Percentiles rank a stretch among this genome's conserved stretches.
Evolutionary conservation across 2,329 filamentous ascomycete species (phyloP).

Genomic region (Penicillium corylophilum): DNA sequence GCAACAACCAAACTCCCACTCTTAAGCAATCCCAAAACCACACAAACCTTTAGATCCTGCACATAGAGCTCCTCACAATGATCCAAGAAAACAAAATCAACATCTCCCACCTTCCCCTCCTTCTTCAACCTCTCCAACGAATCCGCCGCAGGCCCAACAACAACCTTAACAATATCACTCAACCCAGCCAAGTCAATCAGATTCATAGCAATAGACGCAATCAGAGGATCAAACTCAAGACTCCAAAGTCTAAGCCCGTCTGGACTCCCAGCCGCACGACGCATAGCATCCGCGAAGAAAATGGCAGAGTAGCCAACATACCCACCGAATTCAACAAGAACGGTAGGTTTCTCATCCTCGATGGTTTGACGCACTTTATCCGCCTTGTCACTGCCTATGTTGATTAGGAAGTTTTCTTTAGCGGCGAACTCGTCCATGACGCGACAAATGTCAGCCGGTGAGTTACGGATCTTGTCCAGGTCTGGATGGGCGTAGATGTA

Average conservation of each 20-base stretch:
- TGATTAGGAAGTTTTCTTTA: conserved; percentile 14
- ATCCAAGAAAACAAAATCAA: conserved; percentile 16
- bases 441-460: conserved; percentile 4
- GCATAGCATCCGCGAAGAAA: neutral
- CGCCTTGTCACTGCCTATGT: conserved; percentile 11
- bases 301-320: conserved; percentile 15
- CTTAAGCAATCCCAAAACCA: conserved; percentile 2
- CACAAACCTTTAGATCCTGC: conserved; percentile 6
- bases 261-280: neutral
- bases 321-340: conserved; percentile 12
- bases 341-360: conserved; percentile 4
- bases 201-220: conserved; percentile 15
- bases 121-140: conserved; percentile 8
- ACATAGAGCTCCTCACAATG: conserved; percentile 14
- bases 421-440: conserved; percentile 15
- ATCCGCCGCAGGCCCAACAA: conserved; percentile 9
- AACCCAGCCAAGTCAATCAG: conserved; percentile 13
- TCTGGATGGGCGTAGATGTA: conserved; percentile 12
- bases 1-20: conserved; percentile 12
- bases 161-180: conserved; percentile 12
- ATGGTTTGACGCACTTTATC: conserved; percentile 7
- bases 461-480: conserved; percentile 8
- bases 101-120: neutral
- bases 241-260: conserved; percentile 1
- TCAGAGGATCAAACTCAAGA: conserved; percentile 10